Percentiles rank a stretch among this genome's conserved stretches.
Conservation (phyloP, 805 yeast genomes). For the Metschnikowia noctiluminum region DNA sequence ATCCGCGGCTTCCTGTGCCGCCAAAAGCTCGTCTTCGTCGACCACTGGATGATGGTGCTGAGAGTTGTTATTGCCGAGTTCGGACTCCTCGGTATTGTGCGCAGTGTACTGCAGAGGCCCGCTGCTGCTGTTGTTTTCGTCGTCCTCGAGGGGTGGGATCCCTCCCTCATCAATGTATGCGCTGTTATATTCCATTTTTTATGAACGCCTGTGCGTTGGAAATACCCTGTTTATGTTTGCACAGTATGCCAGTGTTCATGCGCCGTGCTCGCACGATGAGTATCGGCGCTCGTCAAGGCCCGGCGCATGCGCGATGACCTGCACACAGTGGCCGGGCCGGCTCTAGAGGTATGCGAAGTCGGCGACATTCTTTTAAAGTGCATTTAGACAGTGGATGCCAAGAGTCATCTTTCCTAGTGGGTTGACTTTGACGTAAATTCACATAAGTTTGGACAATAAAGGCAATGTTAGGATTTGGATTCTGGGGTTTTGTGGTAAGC, state of each 20-base stretch:
- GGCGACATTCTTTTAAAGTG: no score
- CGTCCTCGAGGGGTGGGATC: slow-evolving; percentile 19
- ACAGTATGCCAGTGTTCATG: background rate
- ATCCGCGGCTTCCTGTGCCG: slow-evolving; percentile 46
- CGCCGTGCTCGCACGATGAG: background rate
- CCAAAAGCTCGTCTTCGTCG: slow-evolving; percentile 40
- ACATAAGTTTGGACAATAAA: no score
- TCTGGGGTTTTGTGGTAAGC: no score
- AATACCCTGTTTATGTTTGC: background rate
- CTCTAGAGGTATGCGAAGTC: no score
- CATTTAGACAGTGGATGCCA: no score
- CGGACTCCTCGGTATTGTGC: slow-evolving; percentile 8
- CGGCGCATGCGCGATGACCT: no score
- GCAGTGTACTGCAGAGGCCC: slow-evolving; percentile 18
- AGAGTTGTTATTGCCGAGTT: slow-evolving; percentile 2
- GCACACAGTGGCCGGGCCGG: no score
- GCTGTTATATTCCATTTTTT: slow-evolving; percentile 24
- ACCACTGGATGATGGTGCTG: slow-evolving; percentile 22
- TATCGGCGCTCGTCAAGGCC: no score
- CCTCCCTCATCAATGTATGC: slow-evolving; percentile 30
- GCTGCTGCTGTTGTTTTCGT: slow-evolving; percentile 15
- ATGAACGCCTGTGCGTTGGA: background rate
- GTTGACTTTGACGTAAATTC: no score
- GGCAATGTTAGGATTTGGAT: no score
- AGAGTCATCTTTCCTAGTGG: no score